Conservation (phyloP, 2,329 filamentous ascomycete species). For the Fusarium sp. region DNA sequence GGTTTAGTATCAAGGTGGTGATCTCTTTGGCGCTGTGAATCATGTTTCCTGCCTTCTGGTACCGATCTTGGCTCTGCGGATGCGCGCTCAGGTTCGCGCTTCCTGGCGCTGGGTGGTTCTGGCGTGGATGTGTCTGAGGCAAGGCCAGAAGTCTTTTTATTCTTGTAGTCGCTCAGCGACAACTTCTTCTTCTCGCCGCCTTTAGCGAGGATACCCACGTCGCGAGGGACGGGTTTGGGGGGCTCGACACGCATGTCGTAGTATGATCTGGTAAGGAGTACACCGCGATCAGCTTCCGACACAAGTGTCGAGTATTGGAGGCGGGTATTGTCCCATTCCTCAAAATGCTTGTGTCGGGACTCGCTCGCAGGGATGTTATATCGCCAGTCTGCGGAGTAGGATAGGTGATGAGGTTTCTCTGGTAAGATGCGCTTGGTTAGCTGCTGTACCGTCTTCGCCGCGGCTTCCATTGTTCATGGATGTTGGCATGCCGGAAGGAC, state of each 20-base stretch:
- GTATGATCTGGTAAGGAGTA: slow-evolving; percentile 67
- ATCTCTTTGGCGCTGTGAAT: slow-evolving; percentile 43
- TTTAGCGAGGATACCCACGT: slow-evolving; percentile 56
- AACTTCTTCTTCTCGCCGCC: slow-evolving; percentile 66
- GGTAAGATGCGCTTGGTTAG: slow-evolving; percentile 65
- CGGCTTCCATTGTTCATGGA: slow-evolving; percentile 67
- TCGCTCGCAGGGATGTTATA: slow-evolving; percentile 59
- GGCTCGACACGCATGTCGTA: slow-evolving; percentile 68
- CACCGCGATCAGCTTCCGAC: slow-evolving; percentile 68
- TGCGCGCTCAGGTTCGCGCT: slow-evolving; percentile 49
- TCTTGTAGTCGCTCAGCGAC: slow-evolving; percentile 70
- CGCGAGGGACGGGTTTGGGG: slow-evolving; percentile 53
- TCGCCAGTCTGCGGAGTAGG: slow-evolving; percentile 60
- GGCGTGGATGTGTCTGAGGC: slow-evolving; percentile 54
- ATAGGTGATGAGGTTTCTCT: slow-evolving; percentile 64
- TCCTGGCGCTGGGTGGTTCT: slow-evolving; percentile 50
- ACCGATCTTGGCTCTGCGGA: slow-evolving; percentile 39
- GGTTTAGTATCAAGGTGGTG: slow-evolving; percentile 47
- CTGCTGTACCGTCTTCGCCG: slow-evolving; percentile 66
- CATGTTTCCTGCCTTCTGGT: slow-evolving; percentile 41
- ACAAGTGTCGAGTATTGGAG: slow-evolving; percentile 69
- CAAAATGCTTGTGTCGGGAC: slow-evolving; percentile 50
- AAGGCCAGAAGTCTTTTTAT: slow-evolving; percentile 58
- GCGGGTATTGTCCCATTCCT: slow-evolving; percentile 62
- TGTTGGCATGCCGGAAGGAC: slow-evolving; percentile 53